phyloP scores from a whole-genome alignment of 1,284 basidiomycete genomes.

The Boletus semigastroideus region DNA sequence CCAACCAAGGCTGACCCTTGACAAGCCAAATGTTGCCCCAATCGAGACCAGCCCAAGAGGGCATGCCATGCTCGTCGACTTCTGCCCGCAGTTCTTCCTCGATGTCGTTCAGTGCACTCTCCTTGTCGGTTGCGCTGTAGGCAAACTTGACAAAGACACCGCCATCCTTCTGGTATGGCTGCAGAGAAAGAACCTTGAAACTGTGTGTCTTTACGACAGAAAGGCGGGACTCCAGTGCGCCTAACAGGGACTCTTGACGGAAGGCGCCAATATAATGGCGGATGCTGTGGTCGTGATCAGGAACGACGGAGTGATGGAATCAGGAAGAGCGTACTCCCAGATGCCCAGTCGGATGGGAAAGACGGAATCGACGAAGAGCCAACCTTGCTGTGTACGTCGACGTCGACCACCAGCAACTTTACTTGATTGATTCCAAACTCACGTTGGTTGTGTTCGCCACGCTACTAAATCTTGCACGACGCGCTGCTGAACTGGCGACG shows the following conservation, averaged over 20 bases:
- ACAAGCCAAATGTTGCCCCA: slow-evolving; percentile 75
- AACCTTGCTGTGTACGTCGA: slow-evolving; percentile 34
- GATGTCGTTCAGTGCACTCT: slow-evolving; percentile 48
- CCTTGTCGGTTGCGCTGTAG: slow-evolving; percentile 47
- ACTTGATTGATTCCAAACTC: slow-evolving; percentile 15
- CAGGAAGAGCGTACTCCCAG: slow-evolving; percentile 47
- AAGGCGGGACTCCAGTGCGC: slow-evolving; percentile 48
- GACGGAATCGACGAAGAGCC: slow-evolving; percentile 57
- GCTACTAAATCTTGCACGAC: slow-evolving; percentile 6
- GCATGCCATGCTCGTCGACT: slow-evolving; percentile 49
- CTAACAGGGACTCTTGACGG: slow-evolving; percentile 54
- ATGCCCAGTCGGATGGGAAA: slow-evolving; percentile 51
- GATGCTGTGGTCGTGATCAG: slow-evolving; percentile 40
- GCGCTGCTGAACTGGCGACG: neutral
- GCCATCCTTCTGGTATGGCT: slow-evolving; percentile 75
- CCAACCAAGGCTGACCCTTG: slow-evolving; percentile 79
- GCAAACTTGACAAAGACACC: slow-evolving; percentile 85
- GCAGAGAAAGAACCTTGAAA: slow-evolving; percentile 57
- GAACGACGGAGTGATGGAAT: neutral
- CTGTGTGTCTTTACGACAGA: slow-evolving; percentile 48
- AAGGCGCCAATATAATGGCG: slow-evolving; percentile 62
- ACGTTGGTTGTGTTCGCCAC: slow-evolving; percentile 19
- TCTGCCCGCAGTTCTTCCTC: slow-evolving; percentile 46
- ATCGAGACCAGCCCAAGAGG: slow-evolving; percentile 60
- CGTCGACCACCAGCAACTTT: slow-evolving; percentile 12